These are phyloP conservation scores for Paramecium pentaurelia DNA, from an alignment of 73 alveolate genomes.

Conservation along the genomic window DNA sequence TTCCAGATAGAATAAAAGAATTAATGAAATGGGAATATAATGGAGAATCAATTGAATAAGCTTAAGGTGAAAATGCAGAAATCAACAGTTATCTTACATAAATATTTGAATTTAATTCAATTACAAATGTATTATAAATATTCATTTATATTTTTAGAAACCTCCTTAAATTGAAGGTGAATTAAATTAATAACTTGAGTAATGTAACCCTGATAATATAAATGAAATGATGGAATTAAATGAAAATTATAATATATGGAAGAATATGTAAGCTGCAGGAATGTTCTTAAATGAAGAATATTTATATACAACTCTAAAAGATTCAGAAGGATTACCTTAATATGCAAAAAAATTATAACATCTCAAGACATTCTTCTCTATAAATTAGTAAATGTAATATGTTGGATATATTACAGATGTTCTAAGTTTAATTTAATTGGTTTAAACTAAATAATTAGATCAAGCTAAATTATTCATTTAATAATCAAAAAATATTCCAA, in stretches of 20 bases:
- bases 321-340: neutral
- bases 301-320: neutral
- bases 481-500: neutral
- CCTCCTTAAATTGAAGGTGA: neutral
- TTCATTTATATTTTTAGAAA: neutral
- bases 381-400: neutral
- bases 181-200: neutral
- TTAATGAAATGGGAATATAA: neutral
- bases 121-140: neutral
- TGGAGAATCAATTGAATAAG: neutral
- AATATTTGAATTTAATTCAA: neutral
- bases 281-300: neutral
- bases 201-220: neutral
- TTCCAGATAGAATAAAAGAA: neutral
- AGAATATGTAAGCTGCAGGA: slow-evolving; percentile 17
- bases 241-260: neutral
- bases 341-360: neutral
- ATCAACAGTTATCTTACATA: neutral
- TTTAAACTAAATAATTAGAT: neutral
- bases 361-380: neutral
- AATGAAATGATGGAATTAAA: neutral
- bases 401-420: neutral
- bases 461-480: neutral
- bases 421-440: neutral
- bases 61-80: neutral